Evolutionary conservation across 1,139 yeast species (phyloP).

Genomic region (Magnusiomyces tetraspermus): DNA sequence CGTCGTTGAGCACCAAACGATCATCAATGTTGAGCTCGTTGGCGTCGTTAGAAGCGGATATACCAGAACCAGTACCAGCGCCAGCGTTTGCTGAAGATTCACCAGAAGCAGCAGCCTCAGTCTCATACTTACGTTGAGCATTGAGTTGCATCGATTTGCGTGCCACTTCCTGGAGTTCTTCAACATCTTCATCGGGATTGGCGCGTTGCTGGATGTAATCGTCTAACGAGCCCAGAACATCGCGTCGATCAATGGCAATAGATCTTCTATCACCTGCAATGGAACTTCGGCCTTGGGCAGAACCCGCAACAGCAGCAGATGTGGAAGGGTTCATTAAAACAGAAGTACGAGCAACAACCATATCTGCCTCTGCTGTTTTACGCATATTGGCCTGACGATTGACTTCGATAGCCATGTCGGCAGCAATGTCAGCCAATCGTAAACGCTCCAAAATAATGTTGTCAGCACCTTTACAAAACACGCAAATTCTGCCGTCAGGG

Average conservation of each 20-base stretch:
- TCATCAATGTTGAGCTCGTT: constrained; percentile 43
- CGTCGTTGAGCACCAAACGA: constrained; percentile 59
- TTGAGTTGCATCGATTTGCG: constrained; percentile 56
- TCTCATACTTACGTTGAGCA: constrained; percentile 46
- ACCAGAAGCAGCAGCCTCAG: constrained; percentile 4
- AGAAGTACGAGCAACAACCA: constrained; percentile 41
- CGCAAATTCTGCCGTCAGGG: constrained; percentile 69
- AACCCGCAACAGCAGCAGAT: too few species aligned
- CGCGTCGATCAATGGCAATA: constrained; percentile 24
- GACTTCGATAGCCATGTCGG: constrained; percentile 53
- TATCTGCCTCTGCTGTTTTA: constrained; percentile 72
- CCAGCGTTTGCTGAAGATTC: neutral
- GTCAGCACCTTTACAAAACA: constrained; percentile 94
- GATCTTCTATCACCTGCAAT: constrained; percentile 21
- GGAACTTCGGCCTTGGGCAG: constrained; percentile 9
- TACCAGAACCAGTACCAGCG: neutral
- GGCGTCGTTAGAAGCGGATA: constrained; percentile 2
- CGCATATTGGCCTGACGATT: constrained; percentile 52
- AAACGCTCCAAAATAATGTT: constrained; percentile 77
- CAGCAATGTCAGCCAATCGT: constrained; percentile 48
- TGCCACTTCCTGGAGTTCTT: constrained; percentile 49
- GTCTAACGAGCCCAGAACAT: constrained; percentile 38
- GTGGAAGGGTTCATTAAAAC: constrained; percentile 25
- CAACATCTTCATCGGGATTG: constrained; percentile 47
- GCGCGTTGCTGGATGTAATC: constrained; percentile 42